Evolutionary conservation across 805 yeast species (phyloP), one percentile per base, ranked within the genome.

Genomic region (Tetrapisispora phaffii): DNA sequence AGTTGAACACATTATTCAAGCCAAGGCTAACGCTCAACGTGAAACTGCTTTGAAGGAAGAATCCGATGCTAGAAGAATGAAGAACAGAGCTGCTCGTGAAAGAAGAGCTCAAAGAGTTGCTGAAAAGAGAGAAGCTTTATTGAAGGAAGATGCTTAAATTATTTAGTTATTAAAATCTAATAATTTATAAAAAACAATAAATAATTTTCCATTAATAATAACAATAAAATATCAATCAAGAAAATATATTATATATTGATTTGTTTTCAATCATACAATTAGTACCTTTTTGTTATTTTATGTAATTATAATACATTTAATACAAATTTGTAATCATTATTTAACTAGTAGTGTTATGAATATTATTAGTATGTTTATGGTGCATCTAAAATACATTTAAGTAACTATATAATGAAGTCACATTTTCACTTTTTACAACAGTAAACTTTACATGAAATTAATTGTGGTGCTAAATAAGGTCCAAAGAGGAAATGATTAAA

Each of bases 11-110:
- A 87, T 93, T 74, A 93, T 93, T 75, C 93, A 89, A 79, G 97
- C 98, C 65, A 93, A 93, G 93, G 98, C 98, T 71, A 97, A 93
- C 79, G 93, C 96, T 78, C 85, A 85, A 70, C 94, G 98, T 80
- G 97, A 89, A 76, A 86, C 86, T 84, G 93, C 96, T 63, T 82
- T 93, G 76, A 80, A 85, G 83, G 96, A 86, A 70, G 98, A 93
- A 82, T 89, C 97, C 60, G 97, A 93, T 74, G 97, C 97, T 70
- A 94, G 98, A 84, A 93, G 98, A 84, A 68, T 75, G 60, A 89
- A 90, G 80, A 93, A 89, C 95, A 85, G 83, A 75, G 97, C 97
- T 78, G 97, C 97, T 67, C 85, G 98, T 77, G 96, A 86, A 74
- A 89, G 98, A 85, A 89, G 97, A 85, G 83, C 80, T 70, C 90